Evolutionary conservation across 352 stramenopile species (phyloP).

Genomic region (Pilasporangium apinafurcum): DNA sequence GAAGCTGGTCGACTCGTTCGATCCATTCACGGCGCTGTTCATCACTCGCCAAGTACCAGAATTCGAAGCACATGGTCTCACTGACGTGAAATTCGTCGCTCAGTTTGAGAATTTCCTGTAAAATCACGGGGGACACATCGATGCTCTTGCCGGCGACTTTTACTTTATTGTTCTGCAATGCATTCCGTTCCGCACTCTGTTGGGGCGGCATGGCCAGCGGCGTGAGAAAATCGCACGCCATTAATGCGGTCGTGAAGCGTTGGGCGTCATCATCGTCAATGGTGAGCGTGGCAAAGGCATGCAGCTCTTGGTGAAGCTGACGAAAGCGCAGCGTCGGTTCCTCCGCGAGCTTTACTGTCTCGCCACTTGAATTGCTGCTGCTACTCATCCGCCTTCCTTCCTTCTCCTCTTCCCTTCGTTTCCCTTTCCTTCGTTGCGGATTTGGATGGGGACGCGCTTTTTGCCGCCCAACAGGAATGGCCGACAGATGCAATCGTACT

Average conservation of each 20-base stretch:
- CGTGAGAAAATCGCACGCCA: slow-evolving; percentile 33
- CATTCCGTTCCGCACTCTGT: slow-evolving; percentile 38
- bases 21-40: slow-evolving; percentile 56
- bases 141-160: slow-evolving; percentile 56
- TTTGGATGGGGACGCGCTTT: too few species aligned
- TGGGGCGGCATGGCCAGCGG: slow-evolving; percentile 29
- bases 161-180: slow-evolving; percentile 57
- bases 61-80: slow-evolving; percentile 60
- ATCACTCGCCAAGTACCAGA: slow-evolving; percentile 78
- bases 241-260: slow-evolving; percentile 48
- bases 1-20: slow-evolving; percentile 63
- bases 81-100: slow-evolving; percentile 70
- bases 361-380: slow-evolving; percentile 9
- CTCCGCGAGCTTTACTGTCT: slow-evolving; percentile 32
- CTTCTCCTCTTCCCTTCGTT: too few species aligned
- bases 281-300: slow-evolving; percentile 51
- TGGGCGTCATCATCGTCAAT: slow-evolving; percentile 60
- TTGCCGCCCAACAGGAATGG: too few species aligned
- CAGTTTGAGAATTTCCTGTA: slow-evolving; percentile 74
- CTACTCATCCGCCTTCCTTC: too few species aligned
- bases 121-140: slow-evolving; percentile 70
- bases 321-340: slow-evolving; percentile 63
- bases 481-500: too few species aligned
- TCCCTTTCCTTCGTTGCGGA: too few species aligned
- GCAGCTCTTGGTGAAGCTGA: slow-evolving; percentile 66